Conservation (phyloP, 306 rosid genomes). For the Urtica urens region DNA sequence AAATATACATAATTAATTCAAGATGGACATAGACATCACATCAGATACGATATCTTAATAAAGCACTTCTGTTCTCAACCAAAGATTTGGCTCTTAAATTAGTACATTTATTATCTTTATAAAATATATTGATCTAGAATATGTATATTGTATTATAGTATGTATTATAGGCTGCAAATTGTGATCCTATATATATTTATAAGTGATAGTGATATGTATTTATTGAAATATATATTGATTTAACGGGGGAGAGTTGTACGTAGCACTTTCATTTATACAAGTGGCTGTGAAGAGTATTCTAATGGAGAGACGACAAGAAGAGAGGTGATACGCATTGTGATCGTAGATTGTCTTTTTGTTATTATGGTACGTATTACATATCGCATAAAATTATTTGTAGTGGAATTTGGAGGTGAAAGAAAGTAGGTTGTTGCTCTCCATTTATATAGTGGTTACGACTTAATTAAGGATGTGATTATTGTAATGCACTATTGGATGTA, state of each 20-base stretch:
- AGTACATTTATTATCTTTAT: background rate
- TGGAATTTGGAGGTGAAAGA: conserved; percentile 1
- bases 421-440: conserved; percentile 22
- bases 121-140: background rate
- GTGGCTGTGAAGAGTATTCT: conserved; percentile 25
- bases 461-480: conserved; percentile 11
- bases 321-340: conserved; percentile 2
- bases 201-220: background rate
- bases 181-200: background rate
- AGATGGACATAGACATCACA: no score
- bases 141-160: background rate
- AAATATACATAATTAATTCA: no score
- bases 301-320: conserved; percentile 8
- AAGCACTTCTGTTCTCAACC: no score
- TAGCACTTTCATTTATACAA: conserved; percentile 13
- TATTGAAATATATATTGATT: background rate
- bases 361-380: background rate
- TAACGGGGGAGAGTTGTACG: conserved; percentile 1
- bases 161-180: background rate
- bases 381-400: background rate
- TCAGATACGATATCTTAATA: no score
- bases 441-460: conserved; percentile 25
- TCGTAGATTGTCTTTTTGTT: conserved; percentile 9
- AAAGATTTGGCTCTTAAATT: background rate
- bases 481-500: conserved; percentile 13